Percentiles rank a stretch among this genome's conserved stretches.
These are phyloP conservation scores for Lithospermum erythrorhizon DNA, from an alignment of 257 asterid species.

Conservation along the genomic window DNA sequence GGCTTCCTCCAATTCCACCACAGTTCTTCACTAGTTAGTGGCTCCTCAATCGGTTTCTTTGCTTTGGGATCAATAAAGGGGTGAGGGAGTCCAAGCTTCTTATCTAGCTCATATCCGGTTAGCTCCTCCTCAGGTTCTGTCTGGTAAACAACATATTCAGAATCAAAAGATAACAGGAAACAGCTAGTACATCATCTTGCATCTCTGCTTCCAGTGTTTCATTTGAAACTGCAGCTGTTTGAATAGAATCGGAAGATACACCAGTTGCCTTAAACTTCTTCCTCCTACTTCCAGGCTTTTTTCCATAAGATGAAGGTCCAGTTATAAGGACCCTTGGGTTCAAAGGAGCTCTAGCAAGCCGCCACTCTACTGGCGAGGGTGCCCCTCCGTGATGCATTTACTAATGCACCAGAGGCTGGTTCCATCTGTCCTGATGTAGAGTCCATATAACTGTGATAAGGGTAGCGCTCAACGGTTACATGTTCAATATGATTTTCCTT, in stretches of 20 bases:
- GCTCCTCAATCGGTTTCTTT: slow-evolving; percentile 49
- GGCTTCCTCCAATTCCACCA: slow-evolving; percentile 99
- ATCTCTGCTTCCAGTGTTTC: slow-evolving; percentile 34
- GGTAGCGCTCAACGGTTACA: slow-evolving; percentile 59
- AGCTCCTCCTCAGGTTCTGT: slow-evolving; percentile 41
- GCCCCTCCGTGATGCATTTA: slow-evolving; percentile 78
- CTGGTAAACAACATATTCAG: slow-evolving; percentile 66
- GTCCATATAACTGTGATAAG: slow-evolving; percentile 76
- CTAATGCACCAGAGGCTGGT: slow-evolving; percentile 98
- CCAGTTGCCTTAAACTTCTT: slow-evolving; percentile 44
- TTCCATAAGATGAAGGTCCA: slow-evolving; percentile 75
- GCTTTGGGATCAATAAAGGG: slow-evolving; percentile 71
- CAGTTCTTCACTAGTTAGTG: slow-evolving; percentile 75
- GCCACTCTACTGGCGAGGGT: slow-evolving; percentile 67
- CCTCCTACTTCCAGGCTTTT: slow-evolving; percentile 87
- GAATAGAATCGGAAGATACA: slow-evolving; percentile 36
- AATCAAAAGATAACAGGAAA: no score
- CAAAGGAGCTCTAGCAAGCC: slow-evolving; percentile 88
- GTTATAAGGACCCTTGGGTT: slow-evolving; percentile 62
- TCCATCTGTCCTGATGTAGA: slow-evolving; percentile 88
- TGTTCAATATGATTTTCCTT: slow-evolving; percentile 24
- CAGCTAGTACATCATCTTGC: slow-evolving; percentile 36
- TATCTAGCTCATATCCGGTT: slow-evolving; percentile 63
- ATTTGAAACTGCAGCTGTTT: slow-evolving; percentile 17
- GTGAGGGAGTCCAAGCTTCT: slow-evolving; percentile 68